Evolutionary conservation across 805 yeast genomes (phyloP).

Genomic region (Candida maris): DNA sequence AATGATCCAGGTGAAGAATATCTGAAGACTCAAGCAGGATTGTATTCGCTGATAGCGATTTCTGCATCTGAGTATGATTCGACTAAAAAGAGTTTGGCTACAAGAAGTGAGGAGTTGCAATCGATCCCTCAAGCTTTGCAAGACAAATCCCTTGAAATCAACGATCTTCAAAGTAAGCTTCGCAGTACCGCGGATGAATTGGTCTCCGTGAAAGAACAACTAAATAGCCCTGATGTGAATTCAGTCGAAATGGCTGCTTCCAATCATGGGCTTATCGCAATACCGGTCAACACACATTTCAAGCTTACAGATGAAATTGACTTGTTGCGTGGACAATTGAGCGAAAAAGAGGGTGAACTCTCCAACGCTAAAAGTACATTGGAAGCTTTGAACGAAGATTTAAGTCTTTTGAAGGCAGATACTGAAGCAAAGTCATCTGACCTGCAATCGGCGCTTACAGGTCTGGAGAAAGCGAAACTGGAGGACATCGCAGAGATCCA

Average conservation of each 20-base stretch:
- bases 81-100: constrained; percentile 1
- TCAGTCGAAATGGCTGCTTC: constrained; percentile 15
- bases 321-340: constrained; percentile 9
- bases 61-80: constrained; percentile 5
- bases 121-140: constrained; percentile 1
- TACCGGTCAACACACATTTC: constrained; percentile 6
- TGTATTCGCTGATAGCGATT: constrained; percentile 7
- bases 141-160: constrained; percentile 8
- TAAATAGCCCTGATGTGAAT: constrained; percentile 19
- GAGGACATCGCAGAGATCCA: neutral
- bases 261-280: constrained; percentile 3
- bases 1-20: constrained; percentile 9
- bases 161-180: constrained; percentile 11
- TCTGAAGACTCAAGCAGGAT: constrained; percentile 5
- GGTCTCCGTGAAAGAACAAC: constrained; percentile 3
- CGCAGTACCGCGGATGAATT: constrained; percentile 5
- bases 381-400: neutral
- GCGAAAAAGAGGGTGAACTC: neutral
- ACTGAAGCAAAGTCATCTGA: neutral
- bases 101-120: constrained; percentile 1
- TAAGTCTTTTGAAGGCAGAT: neutral
- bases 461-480: neutral
- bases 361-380: no score
- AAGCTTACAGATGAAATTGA: constrained; percentile 1
- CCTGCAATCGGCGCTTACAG: neutral